phyloP scores from a whole-genome alignment of 345 rosid species.

The Kernera saxatilis region DNA sequence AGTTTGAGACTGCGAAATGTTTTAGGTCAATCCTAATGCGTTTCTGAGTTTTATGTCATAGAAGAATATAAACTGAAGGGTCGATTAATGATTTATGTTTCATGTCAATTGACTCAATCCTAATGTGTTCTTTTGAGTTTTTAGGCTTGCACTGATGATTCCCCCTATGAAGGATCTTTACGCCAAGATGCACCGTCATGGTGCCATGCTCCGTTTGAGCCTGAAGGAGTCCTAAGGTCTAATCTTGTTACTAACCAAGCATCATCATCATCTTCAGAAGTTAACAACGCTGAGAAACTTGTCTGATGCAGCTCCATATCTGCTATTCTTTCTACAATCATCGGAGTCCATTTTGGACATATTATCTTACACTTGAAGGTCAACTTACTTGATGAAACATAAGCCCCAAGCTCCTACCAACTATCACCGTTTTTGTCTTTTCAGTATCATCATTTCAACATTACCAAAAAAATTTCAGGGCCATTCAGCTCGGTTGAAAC shows the following conservation, averaged over 20 bases:
- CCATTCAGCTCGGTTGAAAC: slow-evolving; percentile 66
- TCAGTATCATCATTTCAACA: neutral
- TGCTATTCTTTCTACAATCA: slow-evolving; percentile 67
- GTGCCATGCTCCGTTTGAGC: slow-evolving; percentile 92
- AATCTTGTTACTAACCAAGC: neutral
- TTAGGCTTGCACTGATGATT: slow-evolving; percentile 69
- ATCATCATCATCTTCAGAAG: neutral
- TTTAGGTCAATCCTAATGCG: neutral
- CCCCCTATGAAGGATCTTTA: slow-evolving; percentile 60
- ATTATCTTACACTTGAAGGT: slow-evolving; percentile 71
- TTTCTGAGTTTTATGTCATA: neutral
- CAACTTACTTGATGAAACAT: neutral
- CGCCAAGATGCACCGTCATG: slow-evolving; percentile 63
- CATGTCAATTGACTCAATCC: neutral
- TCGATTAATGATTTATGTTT: neutral
- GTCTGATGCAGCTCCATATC: slow-evolving; percentile 64
- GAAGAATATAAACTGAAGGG: neutral
- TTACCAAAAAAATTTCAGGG: slow-evolving; percentile 30
- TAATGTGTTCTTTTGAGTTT: slow-evolving; percentile 6
- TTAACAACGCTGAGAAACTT: neutral
- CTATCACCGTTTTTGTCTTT: neutral
- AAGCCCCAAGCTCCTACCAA: neutral
- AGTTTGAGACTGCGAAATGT: neutral
- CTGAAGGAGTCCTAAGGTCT: slow-evolving; percentile 86
- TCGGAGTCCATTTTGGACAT: slow-evolving; percentile 85